phyloP scores from a whole-genome alignment of 371 early-diverging fungal genomes.

The Phascolomyces articulosus region DNA sequence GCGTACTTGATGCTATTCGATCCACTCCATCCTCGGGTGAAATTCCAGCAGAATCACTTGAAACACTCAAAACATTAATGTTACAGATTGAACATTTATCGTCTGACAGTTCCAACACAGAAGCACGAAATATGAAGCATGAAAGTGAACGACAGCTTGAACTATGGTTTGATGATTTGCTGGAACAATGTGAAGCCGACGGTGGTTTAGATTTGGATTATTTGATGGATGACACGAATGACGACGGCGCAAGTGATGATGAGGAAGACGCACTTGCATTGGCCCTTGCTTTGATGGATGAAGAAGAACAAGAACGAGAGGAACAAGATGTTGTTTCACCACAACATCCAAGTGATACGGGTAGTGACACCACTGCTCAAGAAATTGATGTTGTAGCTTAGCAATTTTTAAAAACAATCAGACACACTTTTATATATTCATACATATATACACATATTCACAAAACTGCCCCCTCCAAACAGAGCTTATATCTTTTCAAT shows the following conservation, averaged over 20 bases:
- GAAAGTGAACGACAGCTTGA: slow-evolving; percentile 44
- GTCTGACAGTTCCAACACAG: slow-evolving; percentile 32
- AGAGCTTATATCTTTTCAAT: background rate
- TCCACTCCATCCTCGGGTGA: slow-evolving; percentile 44
- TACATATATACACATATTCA: too few species aligned
- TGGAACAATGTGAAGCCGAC: slow-evolving; percentile 49
- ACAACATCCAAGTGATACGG: background rate
- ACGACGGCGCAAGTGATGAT: slow-evolving; percentile 22
- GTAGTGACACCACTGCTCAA: background rate
- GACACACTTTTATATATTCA: too few species aligned
- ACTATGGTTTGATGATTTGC: slow-evolving; percentile 48
- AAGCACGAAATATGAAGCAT: slow-evolving; percentile 36
- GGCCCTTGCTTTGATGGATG: slow-evolving; percentile 9
- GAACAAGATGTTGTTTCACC: background rate
- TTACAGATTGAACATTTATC: slow-evolving; percentile 42
- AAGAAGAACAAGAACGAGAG: slow-evolving; percentile 14
- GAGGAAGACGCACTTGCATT: slow-evolving; percentile 21
- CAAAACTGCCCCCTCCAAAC: background rate
- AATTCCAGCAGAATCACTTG: slow-evolving; percentile 46
- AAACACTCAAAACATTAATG: slow-evolving; percentile 41
- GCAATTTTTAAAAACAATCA: background rate
- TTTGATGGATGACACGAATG: slow-evolving; percentile 14
- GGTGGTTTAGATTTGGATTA: slow-evolving; percentile 29
- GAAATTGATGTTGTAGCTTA: slow-evolving; percentile 4
- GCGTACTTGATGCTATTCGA: slow-evolving; percentile 38